phyloP scores from a whole-genome alignment of 768 basidiomycete genomes.

The Myochromella boudieri region DNA sequence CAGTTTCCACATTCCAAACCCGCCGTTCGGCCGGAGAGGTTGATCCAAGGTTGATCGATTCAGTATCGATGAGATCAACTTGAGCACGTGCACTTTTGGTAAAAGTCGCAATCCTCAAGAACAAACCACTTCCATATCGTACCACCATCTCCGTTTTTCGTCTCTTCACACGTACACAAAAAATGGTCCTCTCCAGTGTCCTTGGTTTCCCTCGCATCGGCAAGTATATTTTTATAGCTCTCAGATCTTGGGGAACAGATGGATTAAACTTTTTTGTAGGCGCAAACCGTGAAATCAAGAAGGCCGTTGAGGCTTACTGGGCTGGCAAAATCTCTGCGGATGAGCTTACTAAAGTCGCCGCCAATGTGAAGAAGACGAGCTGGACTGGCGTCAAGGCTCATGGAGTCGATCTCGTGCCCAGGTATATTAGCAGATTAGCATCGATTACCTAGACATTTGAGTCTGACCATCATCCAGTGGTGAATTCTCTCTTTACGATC shows the following conservation, averaged over 20 bases:
- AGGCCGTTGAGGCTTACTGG: conserved; percentile 99
- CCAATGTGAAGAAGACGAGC: conserved; percentile 83
- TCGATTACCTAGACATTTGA: conserved; percentile 17
- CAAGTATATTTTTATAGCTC: conserved; percentile 24
- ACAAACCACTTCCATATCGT: conserved; percentile 19
- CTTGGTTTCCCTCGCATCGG: conserved; percentile 94
- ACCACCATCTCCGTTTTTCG: conserved; percentile 29
- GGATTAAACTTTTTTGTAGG: conserved; percentile 42
- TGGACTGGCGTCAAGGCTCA: conserved; percentile 85
- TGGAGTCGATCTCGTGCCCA: conserved; percentile 89
- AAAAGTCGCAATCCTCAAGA: conserved; percentile 28
- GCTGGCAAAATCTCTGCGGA: conserved; percentile 85
- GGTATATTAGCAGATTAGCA: conserved; percentile 48
- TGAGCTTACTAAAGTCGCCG: conserved; percentile 84
- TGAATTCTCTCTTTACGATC: conserved; percentile 98
- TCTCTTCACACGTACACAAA: conserved; percentile 20
- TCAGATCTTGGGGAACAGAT: not conserved
- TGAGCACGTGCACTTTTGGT: conserved; percentile 35
- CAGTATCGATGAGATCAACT: not conserved
- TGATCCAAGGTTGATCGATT: too few relatives aligned
- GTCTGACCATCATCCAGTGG: conserved; percentile 56
- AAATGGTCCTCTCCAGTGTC: conserved; percentile 81
- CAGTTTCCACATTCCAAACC: too few relatives aligned
- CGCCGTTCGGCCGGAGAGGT: too few relatives aligned
- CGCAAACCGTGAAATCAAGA: conserved; percentile 94